These are phyloP conservation scores for Tetrapisispora nanseiensis DNA, from an alignment of 805 yeast genomes.

Conservation along the genomic window DNA sequence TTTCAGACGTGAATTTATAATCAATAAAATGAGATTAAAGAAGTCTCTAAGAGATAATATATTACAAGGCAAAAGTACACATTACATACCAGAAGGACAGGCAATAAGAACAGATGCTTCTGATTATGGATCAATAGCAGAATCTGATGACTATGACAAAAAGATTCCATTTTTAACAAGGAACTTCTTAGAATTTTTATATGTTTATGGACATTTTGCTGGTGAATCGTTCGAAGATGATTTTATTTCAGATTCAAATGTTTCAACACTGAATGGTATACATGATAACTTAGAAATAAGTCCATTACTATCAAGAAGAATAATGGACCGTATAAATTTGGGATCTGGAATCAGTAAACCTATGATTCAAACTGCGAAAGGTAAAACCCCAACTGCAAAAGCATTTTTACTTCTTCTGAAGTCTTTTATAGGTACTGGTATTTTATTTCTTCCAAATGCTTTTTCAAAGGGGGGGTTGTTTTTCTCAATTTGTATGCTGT, in stretches of 20 bases:
- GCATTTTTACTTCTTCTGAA: slow-evolving; percentile 64
- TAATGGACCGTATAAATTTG: background rate
- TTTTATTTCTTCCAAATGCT: slow-evolving; percentile 58
- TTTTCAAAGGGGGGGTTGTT: slow-evolving; percentile 63
- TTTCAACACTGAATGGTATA: background rate
- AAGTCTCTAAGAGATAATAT: background rate
- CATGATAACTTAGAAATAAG: background rate
- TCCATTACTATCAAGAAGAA: background rate
- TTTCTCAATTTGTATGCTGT: slow-evolving; percentile 44
- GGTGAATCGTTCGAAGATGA: slow-evolving; percentile 75
- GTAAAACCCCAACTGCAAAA: slow-evolving; percentile 51
- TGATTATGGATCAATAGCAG: slow-evolving; percentile 1
- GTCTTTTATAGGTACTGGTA: slow-evolving; percentile 73
- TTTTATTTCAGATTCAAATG: slow-evolving; percentile 23
- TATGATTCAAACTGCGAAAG: slow-evolving; percentile 5
- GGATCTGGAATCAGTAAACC: background rate
- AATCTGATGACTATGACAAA: slow-evolving; percentile 14
- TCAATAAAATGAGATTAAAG: slow-evolving; percentile 31
- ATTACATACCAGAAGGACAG: too few relatives aligned
- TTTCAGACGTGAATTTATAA: slow-evolving; percentile 60
- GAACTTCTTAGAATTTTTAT: slow-evolving; percentile 67
- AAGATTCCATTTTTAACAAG: slow-evolving; percentile 47
- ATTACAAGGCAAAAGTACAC: too few relatives aligned
- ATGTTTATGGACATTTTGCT: slow-evolving; percentile 78
- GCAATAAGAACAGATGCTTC: background rate